Evolutionary conservation across 2,329 filamentous ascomycete species (phyloP).

Genomic region (Zymoseptoria brevis): DNA sequence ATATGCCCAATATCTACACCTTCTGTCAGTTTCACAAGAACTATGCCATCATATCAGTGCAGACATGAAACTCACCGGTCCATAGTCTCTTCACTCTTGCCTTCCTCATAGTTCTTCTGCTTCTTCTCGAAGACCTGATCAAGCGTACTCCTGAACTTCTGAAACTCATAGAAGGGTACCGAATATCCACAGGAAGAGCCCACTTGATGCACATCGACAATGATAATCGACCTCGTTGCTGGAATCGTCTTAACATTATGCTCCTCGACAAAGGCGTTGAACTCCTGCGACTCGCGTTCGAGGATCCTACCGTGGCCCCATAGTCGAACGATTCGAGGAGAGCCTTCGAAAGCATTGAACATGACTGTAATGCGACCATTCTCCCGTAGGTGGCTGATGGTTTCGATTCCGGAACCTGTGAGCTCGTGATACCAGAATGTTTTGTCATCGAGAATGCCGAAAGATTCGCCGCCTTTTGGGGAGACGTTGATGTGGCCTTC

Average conservation of each 20-base stretch:
- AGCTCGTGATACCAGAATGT: constrained; percentile 42
- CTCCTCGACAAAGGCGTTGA: constrained; percentile 27
- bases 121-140: constrained; percentile 37
- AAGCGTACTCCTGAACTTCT: constrained; percentile 32
- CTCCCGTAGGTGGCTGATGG: constrained; percentile 37
- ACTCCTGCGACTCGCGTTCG: constrained; percentile 31
- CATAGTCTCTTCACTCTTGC: constrained; percentile 35
- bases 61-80: constrained; percentile 23
- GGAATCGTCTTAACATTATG: constrained; percentile 32
- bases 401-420: constrained; percentile 37
- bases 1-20: constrained; percentile 36
- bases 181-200: constrained; percentile 37
- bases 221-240: constrained; percentile 34
- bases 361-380: constrained; percentile 38
- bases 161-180: constrained; percentile 40
- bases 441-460: constrained; percentile 33
- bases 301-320: constrained; percentile 35
- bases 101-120: constrained; percentile 28
- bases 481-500: constrained; percentile 40
- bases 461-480: constrained; percentile 38
- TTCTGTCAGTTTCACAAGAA: background rate
- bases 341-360: constrained; percentile 37
- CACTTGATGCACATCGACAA: constrained; percentile 38
- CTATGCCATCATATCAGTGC: background rate
- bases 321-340: constrained; percentile 36